Base-by-base conservation (phyloP, 305 asterid genomes). In the Fraxinus greggii region DNA sequence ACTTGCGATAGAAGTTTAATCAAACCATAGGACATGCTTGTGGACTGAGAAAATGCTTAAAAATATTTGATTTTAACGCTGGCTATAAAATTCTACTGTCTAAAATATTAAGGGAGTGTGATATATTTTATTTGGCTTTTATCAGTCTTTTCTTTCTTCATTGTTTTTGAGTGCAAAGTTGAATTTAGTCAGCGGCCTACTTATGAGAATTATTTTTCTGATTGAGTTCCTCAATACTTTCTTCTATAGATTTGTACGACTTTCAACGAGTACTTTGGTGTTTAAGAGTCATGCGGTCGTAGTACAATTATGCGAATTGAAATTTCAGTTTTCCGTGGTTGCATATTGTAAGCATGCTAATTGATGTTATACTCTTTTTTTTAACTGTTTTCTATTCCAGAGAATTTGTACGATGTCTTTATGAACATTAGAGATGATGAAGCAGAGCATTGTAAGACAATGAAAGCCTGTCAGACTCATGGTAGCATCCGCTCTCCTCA, bases 401-500 rank as follows among this genome's bases (percentile, higher is more conserved):
- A 94, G 28, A 95, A 95, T 84, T 32, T 95, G 88, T 96, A 92
- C 0, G 98, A 96, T 48, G 98, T 92, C 13, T 96, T 94, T 84
- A 0, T 90, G 51, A 96, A 96, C 90, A 89, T 96, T 42, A 91
- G 99, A 91, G 99, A 94, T 0, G 99, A 96, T 35, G 99, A 96
- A 89, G 99, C 98, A 13, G 98, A 96, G 83, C 99, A 96, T 82
- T 96, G 99, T 78, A 96, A 96, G 92, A 96, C 99, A 7, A 96
- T 96, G 99, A 94, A 91, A 90, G 98, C 98, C 6, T 96, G 99
- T 78, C 99, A 96, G 81, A 91, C 92, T 67, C 97, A 88, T 2
- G 99, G 98, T 33, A 90, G 90, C 89, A 95, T 96, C 78, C 93
- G 93, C 31, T 96, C 99, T 32, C 99, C 99, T n/a, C 99, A 96